These are phyloP conservation scores for Stellera chamaejasme DNA, from an alignment of 345 rosid genomes.

Conservation along the genomic window DNA sequence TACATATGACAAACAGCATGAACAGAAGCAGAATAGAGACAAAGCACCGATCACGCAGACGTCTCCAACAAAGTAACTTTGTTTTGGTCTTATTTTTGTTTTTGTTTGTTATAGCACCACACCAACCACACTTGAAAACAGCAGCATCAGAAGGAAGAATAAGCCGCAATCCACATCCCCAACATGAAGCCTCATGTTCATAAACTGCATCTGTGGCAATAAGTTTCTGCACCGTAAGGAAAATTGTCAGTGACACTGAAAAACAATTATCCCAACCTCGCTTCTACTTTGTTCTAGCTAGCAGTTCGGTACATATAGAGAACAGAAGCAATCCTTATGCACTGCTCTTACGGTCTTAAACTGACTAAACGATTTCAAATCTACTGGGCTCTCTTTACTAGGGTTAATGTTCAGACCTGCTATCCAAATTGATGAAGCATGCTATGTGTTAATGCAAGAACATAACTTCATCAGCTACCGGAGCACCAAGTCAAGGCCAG, in stretches of 20 bases:
- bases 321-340: too few species aligned
- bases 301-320: too few species aligned
- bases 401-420: too few species aligned
- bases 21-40: slow-evolving; percentile 47
- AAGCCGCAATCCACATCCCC: slow-evolving; percentile 93
- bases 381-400: too few species aligned
- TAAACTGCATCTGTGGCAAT: slow-evolving; percentile 36
- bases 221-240: slow-evolving; percentile 31
- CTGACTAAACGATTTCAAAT: too few species aligned
- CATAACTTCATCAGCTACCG: too few species aligned
- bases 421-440: too few species aligned
- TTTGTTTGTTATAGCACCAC: slow-evolving; percentile 84
- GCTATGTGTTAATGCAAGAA: too few species aligned
- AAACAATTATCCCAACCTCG: not conserved
- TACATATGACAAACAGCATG: slow-evolving; percentile 76
- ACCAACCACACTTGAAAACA: slow-evolving; percentile 89
- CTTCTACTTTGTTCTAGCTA: too few species aligned
- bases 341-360: too few species aligned
- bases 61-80: slow-evolving; percentile 57
- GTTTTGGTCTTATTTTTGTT: slow-evolving; percentile 35
- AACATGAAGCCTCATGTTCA: slow-evolving; percentile 58
- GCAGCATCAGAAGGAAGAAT: slow-evolving; percentile 59
- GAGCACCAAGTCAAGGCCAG: too few species aligned
- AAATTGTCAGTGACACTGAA: not conserved
- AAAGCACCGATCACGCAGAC: slow-evolving; percentile 78